Conservation (phyloP, 75 land plant genomes). For the Chamaecyparis obtusa region DNA sequence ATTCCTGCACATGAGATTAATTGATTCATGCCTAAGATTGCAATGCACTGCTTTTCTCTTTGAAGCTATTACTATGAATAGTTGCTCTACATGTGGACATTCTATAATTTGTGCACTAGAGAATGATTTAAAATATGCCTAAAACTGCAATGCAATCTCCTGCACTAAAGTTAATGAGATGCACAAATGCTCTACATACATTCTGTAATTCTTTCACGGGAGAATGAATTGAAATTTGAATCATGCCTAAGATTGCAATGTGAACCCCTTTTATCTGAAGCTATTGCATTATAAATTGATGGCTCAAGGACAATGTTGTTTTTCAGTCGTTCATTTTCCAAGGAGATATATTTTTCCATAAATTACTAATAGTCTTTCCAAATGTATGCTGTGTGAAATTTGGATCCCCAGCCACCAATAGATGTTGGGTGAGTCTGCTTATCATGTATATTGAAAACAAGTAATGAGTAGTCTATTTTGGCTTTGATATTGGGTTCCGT, state of each 20-base stretch:
- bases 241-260: not conserved
- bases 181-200: too few species aligned
- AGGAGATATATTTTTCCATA: not conserved
- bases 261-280: not conserved
- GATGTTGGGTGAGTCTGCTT: not conserved
- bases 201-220: not conserved
- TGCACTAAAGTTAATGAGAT: not conserved
- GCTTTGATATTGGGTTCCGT: not conserved
- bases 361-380: not conserved
- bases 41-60: not conserved
- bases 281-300: not conserved
- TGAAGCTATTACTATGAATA: not conserved
- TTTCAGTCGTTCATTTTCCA: not conserved
- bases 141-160: not conserved
- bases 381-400: not conserved
- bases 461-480: not conserved
- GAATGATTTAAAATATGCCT: not conserved
- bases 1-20: not conserved
- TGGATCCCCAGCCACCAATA: not conserved
- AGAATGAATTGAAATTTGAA: not conserved
- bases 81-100: not conserved
- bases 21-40: not conserved
- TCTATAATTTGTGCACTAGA: not conserved
- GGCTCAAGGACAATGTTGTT: not conserved
- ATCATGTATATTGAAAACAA: not conserved